Evolutionary conservation across 2,329 filamentous ascomycete species (phyloP), one percentile per base, ranked within the genome.

Genomic region (Verruconis gallopava): DNA sequence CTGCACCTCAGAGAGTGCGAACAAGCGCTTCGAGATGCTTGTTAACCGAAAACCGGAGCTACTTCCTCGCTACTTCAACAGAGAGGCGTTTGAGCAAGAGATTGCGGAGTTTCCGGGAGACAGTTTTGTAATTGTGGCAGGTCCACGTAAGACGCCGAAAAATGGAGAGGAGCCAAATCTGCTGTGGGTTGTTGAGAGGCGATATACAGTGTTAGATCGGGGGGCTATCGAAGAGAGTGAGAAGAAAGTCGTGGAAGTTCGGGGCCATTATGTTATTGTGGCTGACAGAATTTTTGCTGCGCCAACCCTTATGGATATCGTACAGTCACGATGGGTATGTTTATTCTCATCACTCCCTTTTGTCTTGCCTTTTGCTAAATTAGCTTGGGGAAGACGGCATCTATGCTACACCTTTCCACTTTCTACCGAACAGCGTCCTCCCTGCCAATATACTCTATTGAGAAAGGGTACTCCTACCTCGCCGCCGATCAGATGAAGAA

Each of bases 271-370:
- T 55, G 79, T 73, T 51, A 64, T 76, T 6, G 65, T 77, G n/a
- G 73, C 71, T 1, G 70, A 74, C 41, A 67, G 66, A 38, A 67
- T 79, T 33, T 74, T 73, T 50, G 75, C 77, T 66, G 75, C 76
- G 11, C 75, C 76, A 2, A 73, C 70, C 6, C 62, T 79, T 39
- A 66, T 68, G 30, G 74, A 75, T 49, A 64, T 80, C 4, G 57
- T 80, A 5, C 68, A 69, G 25, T 65, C 66, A 47, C 61, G 71
- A 47, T 61, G 75, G 53, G 68, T 72, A 61, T 40, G 65, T 44
- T n/a, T 21, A 30, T 30, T n/a, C n/a, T 30, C 25, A 9, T n/a
- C n/a, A n/a, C n/a, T n/a, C n/a, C n/a, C n/a, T n/a, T n/a, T n/a
- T n/a, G n/a, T n/a, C n/a, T n/a, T n/a, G n/a, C n/a, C n/a, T n/a